Evolutionary conservation across 805 yeast genomes (phyloP), one percentile per base, ranked within the genome.

Genomic region (Cyberlindnera mississippiensis): DNA sequence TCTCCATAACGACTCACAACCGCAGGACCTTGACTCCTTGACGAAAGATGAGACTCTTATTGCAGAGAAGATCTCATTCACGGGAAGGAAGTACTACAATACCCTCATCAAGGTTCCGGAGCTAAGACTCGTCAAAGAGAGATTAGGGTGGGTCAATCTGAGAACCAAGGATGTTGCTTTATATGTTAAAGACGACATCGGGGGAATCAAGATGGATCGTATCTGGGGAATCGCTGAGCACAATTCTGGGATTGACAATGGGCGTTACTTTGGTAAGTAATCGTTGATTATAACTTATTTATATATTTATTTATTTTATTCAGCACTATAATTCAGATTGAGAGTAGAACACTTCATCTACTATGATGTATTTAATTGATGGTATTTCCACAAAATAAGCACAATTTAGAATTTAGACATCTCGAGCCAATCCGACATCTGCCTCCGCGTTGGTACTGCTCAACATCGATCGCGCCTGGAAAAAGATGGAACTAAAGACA

Each of bases 151-250:
- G 69, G 67, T 67, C 19, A 75, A 74, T 44, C 68, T 75, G 72
- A 60, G 61, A 29, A 59, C 63, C 14, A 58, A 61, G 9, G 64
- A 73, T 36, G 59, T 63, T 14, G 14, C 35, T 1, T 78, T 68
- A 57, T 83, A 78, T 53, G 74, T 86, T 2, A 75, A 72, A 13
- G 95, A 86, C 54, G 82, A 85, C 49, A 67, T 83, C 33, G 93
- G 95, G 2, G 95, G 95, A 2, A 64, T 84, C 57, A 77, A 78
- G 49, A 86, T 86, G 95, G 93, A 86, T 53, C 66, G 96, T 41
- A 63, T 86, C 5, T 82, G 95, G 91, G 88, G 90, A 0, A 75
- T 85, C n/a, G 76, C 83, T 1, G 95, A 87, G 57, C 65, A 66
- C 37, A 78, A 82, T 16, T 12, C 39, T 10, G 45, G 45, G 3